Conservation (phyloP, 2,329 filamentous ascomycete genomes). For the Pestalotiopsis sp. region DNA sequence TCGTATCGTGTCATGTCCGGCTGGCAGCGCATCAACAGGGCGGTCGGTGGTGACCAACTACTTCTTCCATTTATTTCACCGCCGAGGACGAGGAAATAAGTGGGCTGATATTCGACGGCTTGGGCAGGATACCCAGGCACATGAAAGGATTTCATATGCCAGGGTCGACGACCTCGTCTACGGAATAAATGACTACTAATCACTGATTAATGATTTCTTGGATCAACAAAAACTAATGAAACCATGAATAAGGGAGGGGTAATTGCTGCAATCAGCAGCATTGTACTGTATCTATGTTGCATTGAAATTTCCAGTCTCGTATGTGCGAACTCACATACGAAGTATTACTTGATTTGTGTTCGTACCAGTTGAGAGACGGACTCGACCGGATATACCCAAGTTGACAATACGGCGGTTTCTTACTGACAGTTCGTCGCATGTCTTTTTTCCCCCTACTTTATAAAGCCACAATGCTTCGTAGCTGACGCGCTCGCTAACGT, state of each 20-base stretch:
- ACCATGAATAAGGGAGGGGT: background rate
- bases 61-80: background rate
- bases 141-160: slow-evolving; percentile 8
- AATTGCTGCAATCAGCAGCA: background rate
- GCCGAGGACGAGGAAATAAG: background rate
- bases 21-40: background rate
- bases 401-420: background rate
- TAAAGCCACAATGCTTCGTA: background rate
- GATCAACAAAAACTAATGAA: background rate
- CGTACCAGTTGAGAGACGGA: background rate
- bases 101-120: slow-evolving; percentile 2
- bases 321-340: no score
- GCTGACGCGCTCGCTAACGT: background rate
- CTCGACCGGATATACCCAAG: background rate
- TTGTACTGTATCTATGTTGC: background rate
- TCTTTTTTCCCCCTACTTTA: background rate
- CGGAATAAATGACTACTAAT: background rate
- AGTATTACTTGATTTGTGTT: no score
- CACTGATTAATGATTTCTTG: slow-evolving; percentile 1
- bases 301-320: no score
- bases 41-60: background rate
- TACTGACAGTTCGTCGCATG: background rate
- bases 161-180: background rate
- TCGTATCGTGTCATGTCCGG: background rate
- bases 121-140: slow-evolving; percentile 9